A percentile compares a stretch with the other conserved stretches of the same genome.
phyloP scores from a whole-genome alignment of 2,329 filamentous ascomycete genomes.

The Stachybotrys chartarum region DNA sequence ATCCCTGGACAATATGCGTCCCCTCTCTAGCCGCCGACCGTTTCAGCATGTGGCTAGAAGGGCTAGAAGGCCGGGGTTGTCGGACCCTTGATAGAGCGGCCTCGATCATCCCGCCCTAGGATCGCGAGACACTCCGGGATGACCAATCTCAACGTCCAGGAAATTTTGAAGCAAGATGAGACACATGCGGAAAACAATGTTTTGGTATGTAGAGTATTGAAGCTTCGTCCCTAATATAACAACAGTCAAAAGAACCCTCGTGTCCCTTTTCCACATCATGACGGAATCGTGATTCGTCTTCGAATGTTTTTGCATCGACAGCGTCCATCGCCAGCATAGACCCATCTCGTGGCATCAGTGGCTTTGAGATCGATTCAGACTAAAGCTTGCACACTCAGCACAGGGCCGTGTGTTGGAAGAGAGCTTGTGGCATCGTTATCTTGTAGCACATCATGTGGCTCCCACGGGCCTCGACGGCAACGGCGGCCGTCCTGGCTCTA shows the following conservation, averaged over 20 bases:
- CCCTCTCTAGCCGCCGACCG: background rate
- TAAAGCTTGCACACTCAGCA: background rate
- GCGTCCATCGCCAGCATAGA: no score
- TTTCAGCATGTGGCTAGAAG: background rate
- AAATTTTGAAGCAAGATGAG: background rate
- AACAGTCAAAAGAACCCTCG: background rate
- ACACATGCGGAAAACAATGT: background rate
- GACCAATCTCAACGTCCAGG: background rate
- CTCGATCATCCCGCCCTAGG: background rate
- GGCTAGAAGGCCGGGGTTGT: background rate
- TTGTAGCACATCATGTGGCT: background rate
- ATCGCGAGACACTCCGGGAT: background rate
- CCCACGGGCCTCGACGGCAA: background rate
- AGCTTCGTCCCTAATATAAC: background rate
- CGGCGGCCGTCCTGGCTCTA: slow-evolving; percentile 1
- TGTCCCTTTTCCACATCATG: background rate
- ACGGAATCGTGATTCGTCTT: background rate
- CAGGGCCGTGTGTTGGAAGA: background rate
- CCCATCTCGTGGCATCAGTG: no score
- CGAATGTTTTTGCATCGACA: no score
- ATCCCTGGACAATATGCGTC: background rate
- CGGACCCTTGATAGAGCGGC: background rate
- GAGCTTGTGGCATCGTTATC: background rate
- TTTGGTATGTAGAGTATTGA: background rate
- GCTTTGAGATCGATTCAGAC: background rate